Base-by-base conservation (phyloP, 2,329 filamentous ascomycete genomes). In the Dendryphion nanum region DNA sequence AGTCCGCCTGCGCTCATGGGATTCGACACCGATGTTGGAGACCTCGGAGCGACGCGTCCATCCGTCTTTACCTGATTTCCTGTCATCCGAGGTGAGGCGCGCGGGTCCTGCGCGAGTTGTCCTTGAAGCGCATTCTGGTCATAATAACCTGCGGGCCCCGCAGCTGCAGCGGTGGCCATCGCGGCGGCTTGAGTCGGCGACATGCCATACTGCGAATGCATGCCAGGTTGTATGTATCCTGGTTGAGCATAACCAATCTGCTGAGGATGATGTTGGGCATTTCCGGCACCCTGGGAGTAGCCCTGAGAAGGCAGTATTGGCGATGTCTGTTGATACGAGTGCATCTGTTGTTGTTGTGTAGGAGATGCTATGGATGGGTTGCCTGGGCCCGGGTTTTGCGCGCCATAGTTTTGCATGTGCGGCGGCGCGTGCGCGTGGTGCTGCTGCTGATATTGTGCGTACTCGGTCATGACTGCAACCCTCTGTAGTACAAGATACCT, bases 91-190 rank as follows among this genome's bases (percentile, higher is more conserved):
- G 89, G 89, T 3, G 89, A 95, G 16, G 81, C 85, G 40, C 75
- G 68, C 18, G 72, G 68, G 18, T 75, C 73, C 50, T 73, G 74
- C 7, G 66, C 61, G 47, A 77, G 66, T 78, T 85, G 66, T 66
- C 76, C 69, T 76, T 75, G 70, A 76, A 80, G 82, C 15, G 53
- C 43, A 79, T 76, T 56, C 45, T 90, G 86, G 38, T 85, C 81
- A 45, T 85, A 84, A 52, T 85, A 86, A 7, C 55, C 62, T 46
- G 71, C 80, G 44, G 88, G 85, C 28, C 91, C 90, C 5, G 89
- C 90, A 8, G 91, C 91, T 1, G 91, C 90, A 14, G 91, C 91
- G 1, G 90, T 95, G 16, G 86, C 90, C 87, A 95, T 93, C 41
- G 90, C 90, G 34, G 91, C 90, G 12, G 89, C 89, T 66, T 95